phyloP scores from a whole-genome alignment of 2,329 filamentous ascomycete species.

The Claviceps monticola region DNA sequence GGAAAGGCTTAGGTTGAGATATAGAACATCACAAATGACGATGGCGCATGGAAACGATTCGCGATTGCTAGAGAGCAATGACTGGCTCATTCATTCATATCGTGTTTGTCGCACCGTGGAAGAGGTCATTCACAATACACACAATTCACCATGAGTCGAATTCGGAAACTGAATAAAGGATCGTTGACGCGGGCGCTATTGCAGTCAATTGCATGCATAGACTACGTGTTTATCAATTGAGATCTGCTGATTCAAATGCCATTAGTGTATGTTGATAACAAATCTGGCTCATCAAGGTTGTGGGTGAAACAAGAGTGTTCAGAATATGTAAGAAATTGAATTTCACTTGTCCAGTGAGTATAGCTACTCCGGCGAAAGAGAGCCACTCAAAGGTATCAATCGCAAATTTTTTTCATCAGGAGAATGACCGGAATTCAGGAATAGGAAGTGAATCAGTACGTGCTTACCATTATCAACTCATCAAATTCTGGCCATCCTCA shows the following conservation, averaged over 20 bases:
- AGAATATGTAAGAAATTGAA: constrained; percentile 98
- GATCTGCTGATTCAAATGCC: not conserved
- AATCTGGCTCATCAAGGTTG: no score
- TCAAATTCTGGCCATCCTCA: not conserved
- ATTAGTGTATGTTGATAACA: not conserved
- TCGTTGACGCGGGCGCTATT: not conserved
- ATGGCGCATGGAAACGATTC: not conserved
- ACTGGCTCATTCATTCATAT: no score
- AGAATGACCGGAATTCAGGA: constrained; percentile 8
- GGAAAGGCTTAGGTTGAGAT: constrained; percentile 13
- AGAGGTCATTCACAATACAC: no score
- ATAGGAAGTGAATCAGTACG: not conserved
- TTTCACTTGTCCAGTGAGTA: constrained; percentile 70
- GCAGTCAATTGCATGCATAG: not conserved
- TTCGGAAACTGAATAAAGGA: no score
- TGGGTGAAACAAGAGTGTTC: constrained; percentile 29
- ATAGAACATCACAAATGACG: not conserved
- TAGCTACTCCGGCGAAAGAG: constrained; percentile 80
- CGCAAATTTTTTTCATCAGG: constrained; percentile 97
- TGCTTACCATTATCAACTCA: constrained; percentile 1
- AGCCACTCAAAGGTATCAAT: constrained; percentile 78
- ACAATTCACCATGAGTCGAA: no score
- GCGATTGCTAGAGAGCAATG: no score
- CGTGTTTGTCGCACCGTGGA: no score
- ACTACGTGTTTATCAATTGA: not conserved